These are phyloP conservation scores for Firmiana major DNA, from an alignment of 345 rosid species.

Conservation along the genomic window DNA sequence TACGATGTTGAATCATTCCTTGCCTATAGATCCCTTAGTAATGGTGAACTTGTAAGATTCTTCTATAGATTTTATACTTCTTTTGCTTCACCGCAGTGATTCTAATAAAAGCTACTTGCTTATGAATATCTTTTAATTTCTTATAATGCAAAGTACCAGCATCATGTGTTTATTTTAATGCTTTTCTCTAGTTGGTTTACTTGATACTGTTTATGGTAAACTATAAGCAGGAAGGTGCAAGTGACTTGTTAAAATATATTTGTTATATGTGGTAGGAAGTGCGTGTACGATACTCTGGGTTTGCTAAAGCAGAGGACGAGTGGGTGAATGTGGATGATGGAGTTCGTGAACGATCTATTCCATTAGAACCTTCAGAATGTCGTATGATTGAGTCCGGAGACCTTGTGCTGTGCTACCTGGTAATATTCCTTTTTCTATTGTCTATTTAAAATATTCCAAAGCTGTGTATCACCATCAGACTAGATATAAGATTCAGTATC, in stretches of 20 bases:
- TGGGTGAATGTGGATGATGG: conserved; percentile 66
- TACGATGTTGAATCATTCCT: conserved; percentile 66
- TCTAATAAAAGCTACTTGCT: background rate
- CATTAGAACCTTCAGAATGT: conserved; percentile 80
- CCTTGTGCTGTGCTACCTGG: conserved; percentile 76
- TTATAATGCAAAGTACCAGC: background rate
- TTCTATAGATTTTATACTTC: conserved; percentile 4
- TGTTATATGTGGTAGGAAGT: conserved; percentile 55
- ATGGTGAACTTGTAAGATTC: conserved; percentile 69
- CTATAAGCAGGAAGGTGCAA: background rate
- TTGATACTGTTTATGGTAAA: background rate
- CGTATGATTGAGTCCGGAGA: conserved; percentile 56
- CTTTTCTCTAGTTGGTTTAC: background rate
- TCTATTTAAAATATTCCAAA: background rate
- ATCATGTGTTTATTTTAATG: background rate
- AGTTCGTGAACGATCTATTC: conserved; percentile 76
- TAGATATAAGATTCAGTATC: background rate
- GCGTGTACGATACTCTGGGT: conserved; percentile 79
- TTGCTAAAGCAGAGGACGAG: conserved; percentile 60
- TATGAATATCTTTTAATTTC: background rate
- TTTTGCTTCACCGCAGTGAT: background rate
- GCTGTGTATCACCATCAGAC: background rate
- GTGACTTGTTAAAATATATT: background rate
- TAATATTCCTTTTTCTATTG: conserved; percentile 22
- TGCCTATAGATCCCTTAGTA: conserved; percentile 47